Base-by-base conservation (phyloP, 805 yeast species). In the Schizosaccharomyces cryophilus region DNA sequence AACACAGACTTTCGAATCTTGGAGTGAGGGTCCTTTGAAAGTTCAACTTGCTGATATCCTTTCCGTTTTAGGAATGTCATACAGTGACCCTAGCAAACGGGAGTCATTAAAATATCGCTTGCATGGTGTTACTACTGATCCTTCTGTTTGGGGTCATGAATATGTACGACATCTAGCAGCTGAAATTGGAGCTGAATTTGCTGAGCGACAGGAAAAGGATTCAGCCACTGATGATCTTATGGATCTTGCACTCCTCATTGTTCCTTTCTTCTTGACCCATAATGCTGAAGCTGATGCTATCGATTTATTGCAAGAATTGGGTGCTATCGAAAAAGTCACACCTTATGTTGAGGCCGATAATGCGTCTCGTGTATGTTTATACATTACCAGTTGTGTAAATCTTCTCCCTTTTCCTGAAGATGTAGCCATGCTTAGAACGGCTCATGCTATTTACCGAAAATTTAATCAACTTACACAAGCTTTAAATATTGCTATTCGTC, bases 251-350 rank as follows among this genome's bases (percentile, higher is more conserved):
- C 73, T 85, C 66, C 79, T 83, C 66, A 82, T 93, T 66, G 89
- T 86, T 48, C 96, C 95, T 47, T 85, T 82, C 68, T 90, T 93
- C 74, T 77, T 93, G 66, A 82, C 86, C 69, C 96, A 90, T 73
- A 90, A 93, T 69, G 97, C 96, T 54, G 98, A 93, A 73, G 95
- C 96, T 24, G 99, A 93, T 69, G 98, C 98, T 1, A 95, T 93
- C 30, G 99, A 93, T 73, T 75, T 93, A 66, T 77, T 93, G 64
- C 76, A 88, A 63, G 98, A 93, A 72, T 80, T 93, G 62, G 98
- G 93, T 72, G 76, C 81, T 61, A 84, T 93, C 66, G 95, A 86
- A 67, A 80, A 82, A 69, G 75, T 93, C 65, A 83, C 93, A 7
- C 81, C 83, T 65, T 87, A 79, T 69, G 94, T 89, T 61, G 97